Evolutionary conservation across 106 monocot species (phyloP), one percentile per base, ranked within the genome.

Genomic region (Xerophyta viscosa): DNA sequence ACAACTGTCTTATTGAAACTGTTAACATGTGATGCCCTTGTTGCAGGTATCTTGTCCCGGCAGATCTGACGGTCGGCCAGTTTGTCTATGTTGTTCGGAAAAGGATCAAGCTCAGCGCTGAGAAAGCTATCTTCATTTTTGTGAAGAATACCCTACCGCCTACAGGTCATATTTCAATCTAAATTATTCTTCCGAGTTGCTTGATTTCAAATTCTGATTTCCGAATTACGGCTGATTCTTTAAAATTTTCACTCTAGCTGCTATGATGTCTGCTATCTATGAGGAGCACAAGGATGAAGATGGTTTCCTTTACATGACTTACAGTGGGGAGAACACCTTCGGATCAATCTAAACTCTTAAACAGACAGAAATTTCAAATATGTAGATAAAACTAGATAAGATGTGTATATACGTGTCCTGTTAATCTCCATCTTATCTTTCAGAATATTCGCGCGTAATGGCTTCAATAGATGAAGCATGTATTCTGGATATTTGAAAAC

Each of bases 31-130:
- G 3, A 3, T 1, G 20, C 20, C 21, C 18, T 6, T 50, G 56
- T 46, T 62, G 3, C 60, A 94, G 93, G 71, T 94, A 94, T 17
- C 71, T 93, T 15, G 87, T 93, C 43, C 92, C 93, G 6, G 93
- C 93, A 31, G 93, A 94, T 66, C 68, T 88, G 29, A 88, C 93
- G 0, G 84, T 94, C 0, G 93, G 87, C 27, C 93, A 94, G 57
- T 94, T 94, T 81, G 93, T 94, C 5, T 94, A 94, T 68, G 88
- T 94, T 44, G 88, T 94, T 15, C 93, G 93, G n/a, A 94, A 94
- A 66, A 67, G 93, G 36, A 84, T 94, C 27, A 94, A 94, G 61
- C 77, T 94, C 8, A 81, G 72, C 49, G 80, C 93, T 27, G 93
- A 94, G 66, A 88, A 94, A 72, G 93, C 93, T 17, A 88, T 94